Evolutionary conservation across 169 alveolate genomes (phyloP).

Genomic region (Neospora caninum): DNA sequence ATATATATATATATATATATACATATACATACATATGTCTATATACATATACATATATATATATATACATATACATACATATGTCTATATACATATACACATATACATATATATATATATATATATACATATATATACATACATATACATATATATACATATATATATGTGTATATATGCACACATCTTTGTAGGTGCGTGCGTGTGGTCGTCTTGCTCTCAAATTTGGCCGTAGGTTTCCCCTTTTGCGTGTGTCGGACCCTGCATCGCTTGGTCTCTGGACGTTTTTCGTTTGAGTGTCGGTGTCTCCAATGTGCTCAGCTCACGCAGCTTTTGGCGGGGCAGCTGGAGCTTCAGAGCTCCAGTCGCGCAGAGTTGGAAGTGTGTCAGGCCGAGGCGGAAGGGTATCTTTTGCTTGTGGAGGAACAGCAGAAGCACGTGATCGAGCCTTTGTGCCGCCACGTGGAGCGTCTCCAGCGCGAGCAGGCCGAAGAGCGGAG

Average conservation of each 20-base stretch:
- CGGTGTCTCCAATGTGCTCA: background rate
- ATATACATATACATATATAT: background rate
- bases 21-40: background rate
- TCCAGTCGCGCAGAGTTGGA: conserved; percentile 3
- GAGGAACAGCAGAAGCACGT: conserved; percentile 35
- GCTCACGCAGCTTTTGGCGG: conserved; percentile 40
- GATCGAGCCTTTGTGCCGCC: conserved; percentile 45
- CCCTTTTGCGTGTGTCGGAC: background rate
- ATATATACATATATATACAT: background rate
- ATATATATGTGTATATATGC: background rate
- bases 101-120: too few species aligned
- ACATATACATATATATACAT: background rate
- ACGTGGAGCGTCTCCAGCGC: background rate
- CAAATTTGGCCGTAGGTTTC: background rate
- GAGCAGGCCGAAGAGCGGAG: conserved; percentile 48
- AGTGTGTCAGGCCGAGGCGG: conserved; percentile 26
- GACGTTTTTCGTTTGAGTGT: background rate
- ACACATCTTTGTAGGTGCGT: background rate
- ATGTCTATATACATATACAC: background rate
- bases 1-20: background rate
- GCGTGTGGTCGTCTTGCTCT: too few species aligned
- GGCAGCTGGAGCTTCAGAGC: conserved; percentile 21
- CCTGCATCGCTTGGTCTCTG: background rate
- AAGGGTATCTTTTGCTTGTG: background rate
- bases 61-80: background rate